phyloP scores from a whole-genome alignment of 2,329 filamentous ascomycete genomes.

The Aspergillus cejpii region DNA sequence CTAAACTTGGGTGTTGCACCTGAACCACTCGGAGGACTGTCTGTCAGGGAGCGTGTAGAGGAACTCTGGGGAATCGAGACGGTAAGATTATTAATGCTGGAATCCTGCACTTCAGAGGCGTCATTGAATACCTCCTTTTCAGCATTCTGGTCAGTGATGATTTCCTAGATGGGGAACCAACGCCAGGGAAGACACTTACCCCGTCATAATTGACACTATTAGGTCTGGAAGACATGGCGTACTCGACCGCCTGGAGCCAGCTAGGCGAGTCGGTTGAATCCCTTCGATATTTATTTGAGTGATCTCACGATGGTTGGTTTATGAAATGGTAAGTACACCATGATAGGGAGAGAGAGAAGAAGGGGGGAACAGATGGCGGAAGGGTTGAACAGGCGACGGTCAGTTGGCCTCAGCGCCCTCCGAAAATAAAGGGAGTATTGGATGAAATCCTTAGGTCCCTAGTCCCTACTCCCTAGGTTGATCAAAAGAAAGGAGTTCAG shows the following conservation, averaged over 20 bases:
- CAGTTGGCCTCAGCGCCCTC: no score
- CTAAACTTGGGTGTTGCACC: slow-evolving; percentile 33
- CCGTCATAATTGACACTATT: slow-evolving; percentile 41
- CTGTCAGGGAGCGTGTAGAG: slow-evolving; percentile 58
- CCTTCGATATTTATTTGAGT: not conserved
- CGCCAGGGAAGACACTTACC: slow-evolving; percentile 24
- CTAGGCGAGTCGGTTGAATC: slow-evolving; percentile 5
- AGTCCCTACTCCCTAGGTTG: no score
- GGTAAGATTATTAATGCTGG: slow-evolving; percentile 22
- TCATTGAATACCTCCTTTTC: slow-evolving; percentile 74
- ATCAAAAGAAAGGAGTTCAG: not conserved
- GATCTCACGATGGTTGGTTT: not conserved
- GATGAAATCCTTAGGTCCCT: no score
- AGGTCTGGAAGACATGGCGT: slow-evolving; percentile 34
- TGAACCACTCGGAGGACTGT: slow-evolving; percentile 38
- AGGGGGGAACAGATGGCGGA: slow-evolving; percentile 5
- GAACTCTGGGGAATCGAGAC: slow-evolving; percentile 34
- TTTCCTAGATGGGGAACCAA: slow-evolving; percentile 6
- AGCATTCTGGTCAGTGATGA: slow-evolving; percentile 8
- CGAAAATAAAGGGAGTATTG: not conserved
- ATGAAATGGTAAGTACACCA: slow-evolving; percentile 8
- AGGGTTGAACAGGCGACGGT: not conserved
- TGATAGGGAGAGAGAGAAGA: slow-evolving; percentile 8
- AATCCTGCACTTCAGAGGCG: slow-evolving; percentile 49
- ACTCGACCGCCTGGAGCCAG: not conserved